These are phyloP conservation scores for Blastomyces silverae DNA, from an alignment of 2,329 filamentous ascomycete genomes.

Conservation along the genomic window DNA sequence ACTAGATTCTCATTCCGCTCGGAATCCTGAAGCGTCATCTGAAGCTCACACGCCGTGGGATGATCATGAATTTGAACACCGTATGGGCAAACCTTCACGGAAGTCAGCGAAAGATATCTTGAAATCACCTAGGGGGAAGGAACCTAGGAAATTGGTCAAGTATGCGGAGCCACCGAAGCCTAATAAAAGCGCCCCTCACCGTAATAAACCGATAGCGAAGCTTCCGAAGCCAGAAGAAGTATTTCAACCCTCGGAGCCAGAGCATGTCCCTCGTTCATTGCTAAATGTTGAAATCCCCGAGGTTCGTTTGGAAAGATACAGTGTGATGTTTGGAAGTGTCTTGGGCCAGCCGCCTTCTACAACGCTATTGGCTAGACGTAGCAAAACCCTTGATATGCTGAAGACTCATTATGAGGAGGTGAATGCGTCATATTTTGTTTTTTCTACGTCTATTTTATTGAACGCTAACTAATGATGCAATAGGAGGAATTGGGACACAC, in stretches of 20 bases:
- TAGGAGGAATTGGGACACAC: conserved; percentile 15
- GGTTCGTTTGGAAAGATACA: conserved; percentile 79
- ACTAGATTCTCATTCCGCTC: not conserved
- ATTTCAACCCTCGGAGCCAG: conserved; percentile 12
- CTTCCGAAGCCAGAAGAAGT: not conserved
- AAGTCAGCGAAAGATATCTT: conserved; percentile 1
- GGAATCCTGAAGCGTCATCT: not conserved
- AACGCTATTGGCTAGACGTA: conserved; percentile 32
- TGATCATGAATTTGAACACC: not conserved
- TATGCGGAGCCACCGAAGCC: conserved; percentile 10
- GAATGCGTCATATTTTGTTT: conserved; percentile 20
- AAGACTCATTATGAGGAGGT: conserved; percentile 47
- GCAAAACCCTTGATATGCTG: conserved; percentile 43
- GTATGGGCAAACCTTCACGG: not conserved
- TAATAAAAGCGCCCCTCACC: conserved; percentile 4
- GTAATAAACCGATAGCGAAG: not conserved
- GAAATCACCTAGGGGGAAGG: conserved; percentile 4
- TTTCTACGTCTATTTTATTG: not conserved
- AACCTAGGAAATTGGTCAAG: conserved; percentile 13
- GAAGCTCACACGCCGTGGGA: not conserved
- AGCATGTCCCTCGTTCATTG: conserved; percentile 32
- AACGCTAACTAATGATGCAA: conserved; percentile 12
- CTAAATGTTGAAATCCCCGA: conserved; percentile 75
- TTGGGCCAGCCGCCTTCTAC: conserved; percentile 45
- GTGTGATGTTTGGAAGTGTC: conserved; percentile 81